Evolutionary conservation across 768 basidiomycete genomes (phyloP).

Genomic region (Obba rivulosa): DNA sequence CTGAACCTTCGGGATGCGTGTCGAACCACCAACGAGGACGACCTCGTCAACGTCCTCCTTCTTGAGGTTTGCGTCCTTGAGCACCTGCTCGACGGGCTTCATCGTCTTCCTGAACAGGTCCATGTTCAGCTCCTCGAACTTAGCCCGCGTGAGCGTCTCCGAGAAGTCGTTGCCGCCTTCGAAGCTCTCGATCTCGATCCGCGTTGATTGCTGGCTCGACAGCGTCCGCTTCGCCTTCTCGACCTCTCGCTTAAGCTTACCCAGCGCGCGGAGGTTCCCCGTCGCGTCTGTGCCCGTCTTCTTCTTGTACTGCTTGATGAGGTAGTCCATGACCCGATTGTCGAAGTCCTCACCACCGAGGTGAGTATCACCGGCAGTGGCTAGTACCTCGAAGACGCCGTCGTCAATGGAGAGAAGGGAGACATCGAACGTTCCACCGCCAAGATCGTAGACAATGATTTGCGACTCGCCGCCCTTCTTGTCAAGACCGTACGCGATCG

Average conservation of each 20-base stretch:
- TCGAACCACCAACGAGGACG: slow-evolving; percentile 94
- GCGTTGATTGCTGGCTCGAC: slow-evolving; percentile 85
- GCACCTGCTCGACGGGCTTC: slow-evolving; percentile 98
- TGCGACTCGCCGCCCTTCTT: slow-evolving; percentile 92
- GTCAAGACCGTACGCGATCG: slow-evolving; percentile 97
- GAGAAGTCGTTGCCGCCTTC: slow-evolving; percentile 96
- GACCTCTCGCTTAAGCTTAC: slow-evolving; percentile 65
- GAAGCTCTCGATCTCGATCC: slow-evolving; percentile 94
- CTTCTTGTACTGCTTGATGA: slow-evolving; percentile 63
- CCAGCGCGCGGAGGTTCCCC: slow-evolving; percentile 57
- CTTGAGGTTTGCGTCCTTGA: slow-evolving; percentile 97
- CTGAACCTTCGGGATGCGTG: slow-evolving; percentile 99
- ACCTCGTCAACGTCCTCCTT: slow-evolving; percentile 96
- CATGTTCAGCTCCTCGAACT: slow-evolving; percentile 98
- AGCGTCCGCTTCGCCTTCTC: slow-evolving; percentile 73
- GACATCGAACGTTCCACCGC: slow-evolving; percentile 98
- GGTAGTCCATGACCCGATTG: slow-evolving; percentile 67
- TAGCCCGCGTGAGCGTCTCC: slow-evolving; percentile 95
- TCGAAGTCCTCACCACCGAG: slow-evolving; percentile 67
- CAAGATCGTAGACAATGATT: slow-evolving; percentile 97
- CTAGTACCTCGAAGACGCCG: slow-evolving; percentile 53
- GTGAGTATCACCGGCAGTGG: slow-evolving; percentile 61
- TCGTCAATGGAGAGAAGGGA: slow-evolving; percentile 77
- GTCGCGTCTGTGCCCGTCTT: slow-evolving; percentile 61
- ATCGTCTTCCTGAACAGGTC: slow-evolving; percentile 99